phyloP scores from a whole-genome alignment of 805 yeast genomes.

The Kurtzmaniella cleridarum region DNA sequence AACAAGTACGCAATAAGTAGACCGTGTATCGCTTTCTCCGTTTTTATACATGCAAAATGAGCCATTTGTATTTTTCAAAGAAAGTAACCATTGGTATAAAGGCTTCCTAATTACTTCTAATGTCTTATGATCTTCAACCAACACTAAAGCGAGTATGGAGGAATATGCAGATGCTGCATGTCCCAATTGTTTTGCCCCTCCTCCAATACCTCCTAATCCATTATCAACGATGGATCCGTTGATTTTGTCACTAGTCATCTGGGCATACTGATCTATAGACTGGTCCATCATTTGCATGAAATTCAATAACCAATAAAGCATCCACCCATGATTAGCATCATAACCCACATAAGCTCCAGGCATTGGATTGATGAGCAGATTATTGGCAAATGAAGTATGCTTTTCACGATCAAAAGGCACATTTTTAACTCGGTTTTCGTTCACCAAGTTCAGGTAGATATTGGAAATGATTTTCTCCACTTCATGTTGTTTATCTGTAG shows the following conservation, averaged over 20 bases:
- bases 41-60: conserved; percentile 67
- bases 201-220: conserved; percentile 64
- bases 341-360: conserved; percentile 49
- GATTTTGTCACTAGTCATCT: conserved; percentile 20
- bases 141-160: conserved; percentile 55
- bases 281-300: conserved; percentile 13
- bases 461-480: conserved; percentile 20
- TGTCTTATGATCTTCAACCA: conserved; percentile 36
- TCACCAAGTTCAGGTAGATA: conserved; percentile 22
- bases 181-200: conserved; percentile 76
- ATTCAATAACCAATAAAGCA: conserved; percentile 78
- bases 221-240: conserved; percentile 19
- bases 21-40: conserved; percentile 85
- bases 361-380: conserved; percentile 37
- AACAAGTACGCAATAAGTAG: conserved; percentile 81
- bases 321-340: conserved; percentile 93
- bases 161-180: conserved; percentile 88
- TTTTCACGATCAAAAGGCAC: conserved; percentile 14
- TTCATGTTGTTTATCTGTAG: conserved; percentile 33
- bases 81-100: conserved; percentile 60
- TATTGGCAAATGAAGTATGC: conserved; percentile 42
- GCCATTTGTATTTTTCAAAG: conserved; percentile 60
- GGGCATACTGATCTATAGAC: background rate
- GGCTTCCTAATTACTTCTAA: conserved; percentile 26
- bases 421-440: conserved; percentile 4